Evolutionary conservation across 2,329 filamentous ascomycete genomes (phyloP).

Genomic region (Metarhizium sp.): DNA sequence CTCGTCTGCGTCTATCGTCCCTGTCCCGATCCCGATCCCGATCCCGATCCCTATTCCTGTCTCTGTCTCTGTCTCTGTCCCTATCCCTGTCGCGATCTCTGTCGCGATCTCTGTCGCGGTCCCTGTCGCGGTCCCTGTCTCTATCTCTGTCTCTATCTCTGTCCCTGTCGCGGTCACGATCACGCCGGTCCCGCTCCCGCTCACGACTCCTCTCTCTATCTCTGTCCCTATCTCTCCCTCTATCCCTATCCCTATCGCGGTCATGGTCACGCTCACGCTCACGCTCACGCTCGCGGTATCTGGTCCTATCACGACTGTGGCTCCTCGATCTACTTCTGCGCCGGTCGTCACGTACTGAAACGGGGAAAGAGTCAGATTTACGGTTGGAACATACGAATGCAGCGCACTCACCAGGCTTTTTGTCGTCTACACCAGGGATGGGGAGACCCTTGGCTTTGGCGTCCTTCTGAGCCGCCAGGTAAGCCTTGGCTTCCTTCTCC

Average conservation of each 20-base stretch:
- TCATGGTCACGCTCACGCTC: conserved; percentile 13
- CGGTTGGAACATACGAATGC: background rate
- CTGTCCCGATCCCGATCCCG: conserved; percentile 19
- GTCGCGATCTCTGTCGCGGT: conserved; percentile 23
- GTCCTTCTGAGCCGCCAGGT: conserved; percentile 52
- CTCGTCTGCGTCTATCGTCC: conserved; percentile 16
- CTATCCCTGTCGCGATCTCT: conserved; percentile 25
- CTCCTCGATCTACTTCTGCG: conserved; percentile 26
- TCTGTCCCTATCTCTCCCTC: conserved; percentile 17
- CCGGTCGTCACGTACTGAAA: conserved; percentile 10
- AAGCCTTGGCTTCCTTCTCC: conserved; percentile 55
- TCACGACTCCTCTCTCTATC: conserved; percentile 14
- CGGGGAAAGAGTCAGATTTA: background rate
- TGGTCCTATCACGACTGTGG: conserved; percentile 17
- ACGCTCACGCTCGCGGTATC: conserved; percentile 24
- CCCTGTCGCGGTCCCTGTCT: conserved; percentile 17
- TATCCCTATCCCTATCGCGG: conserved; percentile 17
- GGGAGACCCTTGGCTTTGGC: conserved; percentile 50
- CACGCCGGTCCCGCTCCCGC: too few species aligned
- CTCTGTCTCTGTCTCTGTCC: conserved; percentile 15
- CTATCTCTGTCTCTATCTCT: conserved; percentile 23
- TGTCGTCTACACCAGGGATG: conserved; percentile 48
- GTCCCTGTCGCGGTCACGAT: conserved; percentile 20
- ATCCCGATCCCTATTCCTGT: conserved; percentile 18
- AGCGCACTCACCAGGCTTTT: conserved; percentile 15